Evolutionary conservation across 2,329 filamentous ascomycete genomes (phyloP).

Genomic region (Phialophora tarda): DNA sequence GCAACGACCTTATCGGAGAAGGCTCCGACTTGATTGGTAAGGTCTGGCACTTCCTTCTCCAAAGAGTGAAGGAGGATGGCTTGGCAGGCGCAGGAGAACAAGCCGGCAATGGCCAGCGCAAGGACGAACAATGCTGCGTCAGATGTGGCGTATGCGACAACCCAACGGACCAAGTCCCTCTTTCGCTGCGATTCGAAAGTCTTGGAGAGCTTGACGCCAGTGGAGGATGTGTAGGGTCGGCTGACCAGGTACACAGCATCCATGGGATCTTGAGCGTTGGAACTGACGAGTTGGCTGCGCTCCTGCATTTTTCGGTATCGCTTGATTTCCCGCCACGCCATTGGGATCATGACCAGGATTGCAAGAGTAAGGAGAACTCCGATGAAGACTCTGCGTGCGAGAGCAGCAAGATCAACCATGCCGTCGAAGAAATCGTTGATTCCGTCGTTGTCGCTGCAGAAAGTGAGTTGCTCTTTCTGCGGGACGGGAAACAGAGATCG

Average conservation of each 20-base stretch:
- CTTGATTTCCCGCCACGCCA: conserved; percentile 80
- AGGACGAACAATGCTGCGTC: conserved; percentile 84
- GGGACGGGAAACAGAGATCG: conserved; percentile 79
- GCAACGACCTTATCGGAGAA: conserved; percentile 79
- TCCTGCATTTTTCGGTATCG: conserved; percentile 76
- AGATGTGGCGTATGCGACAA: conserved; percentile 84
- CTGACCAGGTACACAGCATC: conserved; percentile 89
- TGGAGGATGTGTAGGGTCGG: conserved; percentile 73
- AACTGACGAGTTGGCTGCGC: conserved; percentile 69
- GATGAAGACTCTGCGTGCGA: conserved; percentile 76
- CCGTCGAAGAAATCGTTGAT: conserved; percentile 83
- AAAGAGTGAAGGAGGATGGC: conserved; percentile 75
- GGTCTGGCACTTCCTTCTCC: conserved; percentile 74
- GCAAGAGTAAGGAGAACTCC: conserved; percentile 75
- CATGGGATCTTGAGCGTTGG: conserved; percentile 75
- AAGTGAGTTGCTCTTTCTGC: conserved; percentile 77
- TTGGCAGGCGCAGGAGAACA: conserved; percentile 83
- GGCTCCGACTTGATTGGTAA: conserved; percentile 74
- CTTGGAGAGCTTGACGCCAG: conserved; percentile 65
- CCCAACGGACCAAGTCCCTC: conserved; percentile 79
- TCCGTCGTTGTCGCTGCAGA: conserved; percentile 84
- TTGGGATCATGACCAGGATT: conserved; percentile 73
- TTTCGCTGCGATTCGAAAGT: conserved; percentile 67
- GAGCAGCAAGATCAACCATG: conserved; percentile 69
- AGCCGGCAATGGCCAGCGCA: conserved; percentile 78